Base-by-base conservation (phyloP, 345 rosid genomes). In the Populus simonii region DNA sequence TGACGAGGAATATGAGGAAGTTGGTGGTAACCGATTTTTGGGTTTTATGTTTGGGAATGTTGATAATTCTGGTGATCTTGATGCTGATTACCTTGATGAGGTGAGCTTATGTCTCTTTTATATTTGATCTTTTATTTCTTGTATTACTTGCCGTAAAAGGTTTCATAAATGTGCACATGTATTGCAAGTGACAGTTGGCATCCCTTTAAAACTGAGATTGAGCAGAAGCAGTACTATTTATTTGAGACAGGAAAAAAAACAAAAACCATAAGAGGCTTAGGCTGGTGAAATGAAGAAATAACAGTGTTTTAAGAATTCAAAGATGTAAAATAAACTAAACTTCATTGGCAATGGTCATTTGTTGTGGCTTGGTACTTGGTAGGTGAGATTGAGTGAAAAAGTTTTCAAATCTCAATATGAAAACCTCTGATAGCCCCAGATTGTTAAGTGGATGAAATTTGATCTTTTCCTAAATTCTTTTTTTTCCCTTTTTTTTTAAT, bases 21-120 rank as follows among this genome's bases (percentile, higher is more conserved):
- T 41, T 75, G 86, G 88, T 63, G 90, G 92, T 80, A 93, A 92
- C 75, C 89, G 86, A 65, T 87, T 93, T 75, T 84, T 93, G 88
- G 98, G 97, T 18, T 96, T 96, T 84, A 91, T 96, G 90, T 96
- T 96, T 66, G 98, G 98, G 63, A 96, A 96, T 80, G 97, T 96
- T 77, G 98, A 96, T 81, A 89, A 94, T 81, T 86, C 95, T 4
- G 99, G 99, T 15, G 98, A 93, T 83, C 94, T 96, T 66, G 99
- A 96, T 78, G 97, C 88, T 72, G 99, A 96, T 88, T 96, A 96
- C 84, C 98, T 96, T 73, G 99, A 96, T 81, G 95, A 93, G 97
- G 98, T 94, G 72, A 82, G 51, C 11, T 78, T 65, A 36, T 59
- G 33, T 74, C 17, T 74, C 35, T 51, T 53, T 55, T 81, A 18